These are phyloP conservation scores for Dinochytrium kinnereticum DNA, from an alignment of 371 early-diverging fungal genomes.

Conservation along the genomic window DNA sequence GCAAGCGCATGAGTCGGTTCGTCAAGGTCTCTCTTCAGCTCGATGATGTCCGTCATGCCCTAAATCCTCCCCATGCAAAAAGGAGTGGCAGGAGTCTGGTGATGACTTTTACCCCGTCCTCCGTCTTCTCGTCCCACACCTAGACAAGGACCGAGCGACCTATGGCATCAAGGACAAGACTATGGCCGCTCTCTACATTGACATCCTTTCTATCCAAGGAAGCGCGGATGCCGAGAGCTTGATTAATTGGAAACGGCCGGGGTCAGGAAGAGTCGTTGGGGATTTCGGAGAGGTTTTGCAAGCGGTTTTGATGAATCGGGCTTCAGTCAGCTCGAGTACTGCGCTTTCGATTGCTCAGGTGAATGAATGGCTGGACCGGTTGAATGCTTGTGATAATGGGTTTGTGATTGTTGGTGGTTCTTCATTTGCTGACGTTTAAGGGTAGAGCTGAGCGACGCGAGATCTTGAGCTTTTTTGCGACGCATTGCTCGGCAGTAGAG, in stretches of 20 bases:
- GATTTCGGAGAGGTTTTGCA: conserved; percentile 58
- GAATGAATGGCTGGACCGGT: conserved; percentile 49
- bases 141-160: conserved; percentile 64
- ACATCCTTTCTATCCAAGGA: conserved; percentile 50
- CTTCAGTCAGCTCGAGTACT: conserved; percentile 30
- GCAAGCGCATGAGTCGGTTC: background rate
- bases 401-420: conserved; percentile 14
- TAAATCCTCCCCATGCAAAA: background rate
- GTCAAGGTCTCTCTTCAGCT: background rate
- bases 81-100: conserved; percentile 21
- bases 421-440: background rate
- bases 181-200: conserved; percentile 67
- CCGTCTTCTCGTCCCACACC: conserved; percentile 72
- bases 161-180: conserved; percentile 72
- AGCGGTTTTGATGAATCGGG: conserved; percentile 53
- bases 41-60: no score
- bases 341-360: conserved; percentile 42
- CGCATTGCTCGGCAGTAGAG: conserved; percentile 65
- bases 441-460: conserved; percentile 49
- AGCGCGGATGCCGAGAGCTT: conserved; percentile 64
- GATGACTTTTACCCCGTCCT: conserved; percentile 64
- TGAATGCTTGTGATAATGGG: conserved; percentile 45
- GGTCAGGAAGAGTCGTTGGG: conserved; percentile 29
- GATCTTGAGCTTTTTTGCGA: conserved; percentile 59
- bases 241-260: conserved; percentile 64